These are phyloP conservation scores for Meyerozyma elateridarum DNA, from an alignment of 1,139 yeast species.

Conservation along the genomic window DNA sequence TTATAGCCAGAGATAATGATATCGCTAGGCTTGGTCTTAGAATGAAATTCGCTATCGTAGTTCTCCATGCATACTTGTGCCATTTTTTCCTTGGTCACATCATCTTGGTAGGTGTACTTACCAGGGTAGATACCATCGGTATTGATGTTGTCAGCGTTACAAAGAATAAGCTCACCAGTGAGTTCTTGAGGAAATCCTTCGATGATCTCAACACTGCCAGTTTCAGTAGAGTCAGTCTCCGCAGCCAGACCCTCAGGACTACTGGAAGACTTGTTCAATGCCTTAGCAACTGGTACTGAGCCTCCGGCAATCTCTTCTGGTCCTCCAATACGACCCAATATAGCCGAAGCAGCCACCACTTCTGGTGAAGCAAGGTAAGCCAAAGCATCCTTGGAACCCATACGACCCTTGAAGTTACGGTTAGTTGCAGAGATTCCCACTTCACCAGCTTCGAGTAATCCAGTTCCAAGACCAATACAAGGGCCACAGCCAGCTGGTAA, in stretches of 20 bases:
- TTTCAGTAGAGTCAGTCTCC: slow-evolving; percentile 16
- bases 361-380: slow-evolving; percentile 97
- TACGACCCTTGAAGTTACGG: slow-evolving; percentile 97
- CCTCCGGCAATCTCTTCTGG: slow-evolving; percentile 78
- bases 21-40: slow-evolving; percentile 81
- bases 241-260: slow-evolving; percentile 20
- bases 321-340: slow-evolving; percentile 86
- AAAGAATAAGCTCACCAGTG: slow-evolving; percentile 85
- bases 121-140: slow-evolving; percentile 99
- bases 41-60: slow-evolving; percentile 82
- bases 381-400: slow-evolving; percentile 96
- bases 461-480: slow-evolving; percentile 95
- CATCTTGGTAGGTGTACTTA: slow-evolving; percentile 97
- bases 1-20: slow-evolving; percentile 89
- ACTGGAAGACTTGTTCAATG: slow-evolving; percentile 46
- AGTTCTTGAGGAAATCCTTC: slow-evolving; percentile 88
- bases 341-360: slow-evolving; percentile 96
- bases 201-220: slow-evolving; percentile 57
- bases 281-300: slow-evolving; percentile 41
- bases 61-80: slow-evolving; percentile 99
- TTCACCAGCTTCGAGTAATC: slow-evolving; percentile 89
- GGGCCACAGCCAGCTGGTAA: slow-evolving; percentile 99
- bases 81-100: slow-evolving; percentile 89
- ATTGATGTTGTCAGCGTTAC: slow-evolving; percentile 96
- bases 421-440: slow-evolving; percentile 98